A percentile compares a stretch with the other conserved stretches of the same genome.
Conservation (phyloP, 2,329 filamentous ascomycete genomes). For the Fusarium pseudocircinatum region DNA sequence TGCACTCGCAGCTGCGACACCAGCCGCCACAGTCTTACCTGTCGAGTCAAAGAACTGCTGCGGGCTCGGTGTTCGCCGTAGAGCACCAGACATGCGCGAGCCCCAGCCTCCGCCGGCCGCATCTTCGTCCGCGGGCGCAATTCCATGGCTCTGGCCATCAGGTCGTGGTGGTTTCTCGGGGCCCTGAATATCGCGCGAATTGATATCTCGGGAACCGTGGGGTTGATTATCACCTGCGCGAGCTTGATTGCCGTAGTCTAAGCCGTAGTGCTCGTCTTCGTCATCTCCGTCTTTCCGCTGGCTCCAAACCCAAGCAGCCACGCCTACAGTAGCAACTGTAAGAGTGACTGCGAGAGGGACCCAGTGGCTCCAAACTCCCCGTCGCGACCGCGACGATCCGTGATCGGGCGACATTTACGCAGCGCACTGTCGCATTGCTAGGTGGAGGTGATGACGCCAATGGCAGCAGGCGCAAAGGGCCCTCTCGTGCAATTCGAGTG, state of each 20-base stretch:
- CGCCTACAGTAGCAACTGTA: slow-evolving; percentile 84
- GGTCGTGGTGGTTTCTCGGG: slow-evolving; percentile 51
- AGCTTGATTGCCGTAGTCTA: slow-evolving; percentile 59
- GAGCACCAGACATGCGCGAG: slow-evolving; percentile 80
- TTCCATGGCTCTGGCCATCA: slow-evolving; percentile 56
- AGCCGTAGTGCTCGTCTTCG: slow-evolving; percentile 61
- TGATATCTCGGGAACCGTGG: slow-evolving; percentile 52
- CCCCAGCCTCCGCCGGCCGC: slow-evolving; percentile 67
- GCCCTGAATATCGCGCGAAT: slow-evolving; percentile 47
- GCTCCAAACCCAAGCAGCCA: slow-evolving; percentile 94
- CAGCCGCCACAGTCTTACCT: slow-evolving; percentile 81
- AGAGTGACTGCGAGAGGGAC: slow-evolving; percentile 87
- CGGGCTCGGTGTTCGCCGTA: slow-evolving; percentile 84
- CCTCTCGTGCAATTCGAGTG: slow-evolving; percentile 9
- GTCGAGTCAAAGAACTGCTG: slow-evolving; percentile 89
- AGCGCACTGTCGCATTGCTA: slow-evolving; percentile 49
- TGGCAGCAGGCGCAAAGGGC: slow-evolving; percentile 34
- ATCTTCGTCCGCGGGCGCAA: slow-evolving; percentile 43
- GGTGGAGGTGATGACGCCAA: slow-evolving; percentile 33
- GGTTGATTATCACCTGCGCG: slow-evolving; percentile 64
- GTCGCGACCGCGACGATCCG: slow-evolving; percentile 67
- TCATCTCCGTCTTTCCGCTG: slow-evolving; percentile 82
- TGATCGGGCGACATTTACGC: slow-evolving; percentile 69
- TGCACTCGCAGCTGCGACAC: slow-evolving; percentile 83
- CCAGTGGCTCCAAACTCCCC: slow-evolving; percentile 82